These are phyloP conservation scores for Trichoderma endophyticum DNA, from an alignment of 2,329 filamentous ascomycete genomes.

Conservation along the genomic window DNA sequence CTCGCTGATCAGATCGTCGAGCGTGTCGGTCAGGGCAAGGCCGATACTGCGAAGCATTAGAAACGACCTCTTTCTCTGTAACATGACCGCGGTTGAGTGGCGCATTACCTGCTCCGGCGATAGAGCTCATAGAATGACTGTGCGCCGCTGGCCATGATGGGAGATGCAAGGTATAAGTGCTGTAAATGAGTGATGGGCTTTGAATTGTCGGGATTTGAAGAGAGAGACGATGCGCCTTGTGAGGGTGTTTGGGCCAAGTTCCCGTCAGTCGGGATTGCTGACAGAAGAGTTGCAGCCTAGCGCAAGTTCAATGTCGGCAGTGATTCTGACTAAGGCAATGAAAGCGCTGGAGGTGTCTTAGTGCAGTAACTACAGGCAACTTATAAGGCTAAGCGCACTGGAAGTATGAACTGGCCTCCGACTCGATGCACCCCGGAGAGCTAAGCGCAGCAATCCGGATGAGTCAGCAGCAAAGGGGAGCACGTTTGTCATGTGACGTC, in stretches of 20 bases:
- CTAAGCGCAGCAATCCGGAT: conserved; percentile 18
- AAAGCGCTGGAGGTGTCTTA: background rate
- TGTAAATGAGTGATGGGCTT: background rate
- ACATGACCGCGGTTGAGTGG: conserved; percentile 31
- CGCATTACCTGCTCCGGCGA: conserved; percentile 81
- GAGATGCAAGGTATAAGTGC: background rate
- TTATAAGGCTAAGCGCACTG: background rate
- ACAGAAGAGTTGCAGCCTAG: background rate
- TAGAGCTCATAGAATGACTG: conserved; percentile 90
- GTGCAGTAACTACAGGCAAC: background rate
- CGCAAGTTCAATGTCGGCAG: background rate
- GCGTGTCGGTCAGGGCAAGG: conserved; percentile 87
- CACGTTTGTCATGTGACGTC: conserved; percentile 38
- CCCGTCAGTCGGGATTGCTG: background rate
- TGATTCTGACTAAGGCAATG: background rate
- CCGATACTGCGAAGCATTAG: conserved; percentile 66
- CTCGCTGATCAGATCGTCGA: conserved; percentile 93
- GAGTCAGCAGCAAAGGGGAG: conserved; percentile 26
- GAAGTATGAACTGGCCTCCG: conserved; percentile 5
- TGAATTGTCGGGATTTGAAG: background rate
- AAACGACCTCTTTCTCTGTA: background rate
- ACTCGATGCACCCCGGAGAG: background rate
- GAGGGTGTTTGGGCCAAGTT: background rate
- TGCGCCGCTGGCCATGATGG: conserved; percentile 46
- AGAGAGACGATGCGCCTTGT: background rate